These are phyloP conservation scores for Starmerella cellae DNA, from an alignment of 805 yeast genomes.

Conservation along the genomic window DNA sequence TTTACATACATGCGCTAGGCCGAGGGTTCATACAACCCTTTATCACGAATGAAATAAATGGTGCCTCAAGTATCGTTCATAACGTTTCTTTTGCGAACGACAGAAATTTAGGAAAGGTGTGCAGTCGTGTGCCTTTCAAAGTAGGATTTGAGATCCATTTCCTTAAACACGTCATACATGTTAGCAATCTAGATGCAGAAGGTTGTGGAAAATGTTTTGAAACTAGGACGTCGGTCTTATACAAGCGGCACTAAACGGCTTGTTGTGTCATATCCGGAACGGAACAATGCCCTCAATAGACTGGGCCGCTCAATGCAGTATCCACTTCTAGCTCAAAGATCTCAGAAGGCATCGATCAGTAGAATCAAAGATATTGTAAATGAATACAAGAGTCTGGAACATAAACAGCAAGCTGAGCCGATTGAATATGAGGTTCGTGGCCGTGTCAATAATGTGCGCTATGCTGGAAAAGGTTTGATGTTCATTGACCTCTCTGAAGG, in stretches of 20 bases:
- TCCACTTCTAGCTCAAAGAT: conserved; percentile 8
- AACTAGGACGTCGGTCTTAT: no score
- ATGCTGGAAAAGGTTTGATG: conserved; percentile 53
- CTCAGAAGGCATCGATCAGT: not conserved
- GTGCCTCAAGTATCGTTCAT: no score
- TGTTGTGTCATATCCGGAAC: conserved; percentile 15
- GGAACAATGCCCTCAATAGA: conserved; percentile 11
- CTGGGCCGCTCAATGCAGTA: conserved; percentile 2
- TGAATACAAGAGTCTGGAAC: conserved; percentile 5
- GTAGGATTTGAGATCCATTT: no score
- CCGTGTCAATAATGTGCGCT: conserved; percentile 43
- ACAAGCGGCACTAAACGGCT: conserved; percentile 9
- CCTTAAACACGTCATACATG: no score
- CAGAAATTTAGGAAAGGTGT: no score
- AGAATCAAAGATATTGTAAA: conserved; percentile 4
- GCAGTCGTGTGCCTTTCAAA: no score
- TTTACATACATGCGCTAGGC: no score
- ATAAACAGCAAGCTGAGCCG: conserved; percentile 8
- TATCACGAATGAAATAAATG: no score
- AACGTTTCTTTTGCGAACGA: no score
- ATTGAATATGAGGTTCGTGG: conserved; percentile 31
- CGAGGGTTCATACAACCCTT: no score
- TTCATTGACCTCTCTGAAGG: conserved; percentile 59
- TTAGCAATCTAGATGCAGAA: no score
- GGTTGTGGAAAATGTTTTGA: no score